Base-by-base conservation (phyloP, 805 yeast genomes). In the Saturnispora quitensis region DNA sequence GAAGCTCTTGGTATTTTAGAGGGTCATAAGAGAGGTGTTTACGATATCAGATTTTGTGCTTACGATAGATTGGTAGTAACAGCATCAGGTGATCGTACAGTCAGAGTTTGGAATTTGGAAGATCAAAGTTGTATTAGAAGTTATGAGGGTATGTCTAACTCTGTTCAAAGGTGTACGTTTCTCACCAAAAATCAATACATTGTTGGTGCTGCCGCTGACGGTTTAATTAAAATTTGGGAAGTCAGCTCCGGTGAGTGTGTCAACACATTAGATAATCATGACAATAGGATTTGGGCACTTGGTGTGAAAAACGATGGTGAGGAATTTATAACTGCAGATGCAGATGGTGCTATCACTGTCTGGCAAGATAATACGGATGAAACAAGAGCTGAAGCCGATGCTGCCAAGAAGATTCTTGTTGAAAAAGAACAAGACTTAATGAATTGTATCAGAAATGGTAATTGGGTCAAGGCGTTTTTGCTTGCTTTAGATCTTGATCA, bases 21-120 rank as follows among this genome's bases (percentile, higher is more conserved):
- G 55, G 97, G 97, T 17, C 99, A 93, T 68, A 86, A 83, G 64
- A 80, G 99, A 61, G 98, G 98, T 12, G 77, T 93, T 43, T 93
- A 98, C 96, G 95, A 88, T 63, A 82, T 89, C 33, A 76, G 77
- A 55, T 93, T 93, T 65, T 86, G 89, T 60, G 81, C 80, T 36
- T 86, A 75, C 66, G 97, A 89, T 60, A 83, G 87, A 66, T 66
- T 83, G 1, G 57, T 93, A 18, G 84, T 80, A 24, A 90, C 97
- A 1, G 82, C 85, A n/a, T 81, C 95, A 34, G 97, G 98, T 56
- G 99, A 56, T 46, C 89, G 88, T 64, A 85, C 97, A 0, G 76
- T 86, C 53, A 86, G 88, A 61, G 75, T 89, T 43, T 93, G 99
- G 99, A 85, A 86, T 35, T 70, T 93, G 60, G 77, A 74, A 42